Evolutionary conservation across 2,329 filamentous ascomycete genomes (phyloP), one percentile per base, ranked within the genome.

Genomic region (Colletotrichum spaethianum): DNA sequence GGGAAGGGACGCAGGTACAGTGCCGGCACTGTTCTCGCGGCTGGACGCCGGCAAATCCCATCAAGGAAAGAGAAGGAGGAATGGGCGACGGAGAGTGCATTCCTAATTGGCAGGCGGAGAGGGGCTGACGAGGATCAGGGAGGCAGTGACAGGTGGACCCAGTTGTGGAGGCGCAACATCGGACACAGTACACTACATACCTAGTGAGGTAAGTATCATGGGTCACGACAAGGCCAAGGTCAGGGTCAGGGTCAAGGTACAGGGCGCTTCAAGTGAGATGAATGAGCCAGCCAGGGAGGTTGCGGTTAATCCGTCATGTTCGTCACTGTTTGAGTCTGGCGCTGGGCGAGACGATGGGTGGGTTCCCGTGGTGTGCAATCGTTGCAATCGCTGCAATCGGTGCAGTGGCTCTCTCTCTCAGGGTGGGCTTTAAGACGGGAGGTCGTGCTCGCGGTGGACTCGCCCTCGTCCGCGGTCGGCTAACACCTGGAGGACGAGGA

Each of bases 371-470:
- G 46, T 31, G 36, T 33, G 31, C n/a, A 53, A n/a, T 63, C 16
- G 9, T 4, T 42, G 44, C 42, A 59, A 28, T 20, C 36, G 14
- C n/a, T 23, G 56, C 57, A 60, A 28, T 60, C 23, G 57, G 23
- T 18, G 33, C n/a, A 52, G 33, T 63, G 60, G 46, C 44, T 52
- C 23, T 23, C 8, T 40, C 55, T 16, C 16, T 31, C 23, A 18
- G 28, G 16, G 36, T 18, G 8, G 18, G 33, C n/a, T 8, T 44
- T 50, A 57, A 44, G 64, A 44, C 59, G 69, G 69, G 65, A 72
- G 69, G 65, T 72, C 65, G 65, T 72, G 69, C 65, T 63, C 28
- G 57, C 55, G 31, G 69, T 72, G 65, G 59, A 40, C 42, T 53
- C 57, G 36, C 36, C 57, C 28, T 57, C 44, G 26, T 55, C 57